Percentiles rank a stretch among this genome's conserved stretches.
Evolutionary conservation across 2,329 filamentous ascomycete species (phyloP).

Genomic region (Scedosporium minutisporum): DNA sequence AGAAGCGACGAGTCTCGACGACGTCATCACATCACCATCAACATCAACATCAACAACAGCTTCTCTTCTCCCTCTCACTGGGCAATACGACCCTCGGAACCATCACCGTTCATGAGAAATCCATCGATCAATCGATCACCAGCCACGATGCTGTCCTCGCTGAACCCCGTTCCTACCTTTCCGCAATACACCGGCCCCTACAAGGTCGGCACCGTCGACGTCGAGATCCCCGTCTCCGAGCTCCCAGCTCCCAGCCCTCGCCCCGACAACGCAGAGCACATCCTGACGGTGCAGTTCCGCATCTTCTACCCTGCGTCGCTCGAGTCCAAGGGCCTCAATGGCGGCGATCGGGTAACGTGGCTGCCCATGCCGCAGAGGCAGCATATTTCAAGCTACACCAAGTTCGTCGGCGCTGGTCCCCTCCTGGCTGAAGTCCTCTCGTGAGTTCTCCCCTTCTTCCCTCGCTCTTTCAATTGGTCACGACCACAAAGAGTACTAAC

Average conservation of each 20-base stretch:
- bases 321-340: constrained; percentile 22
- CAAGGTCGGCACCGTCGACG: constrained; percentile 68
- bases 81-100: not conserved
- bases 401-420: constrained; percentile 60
- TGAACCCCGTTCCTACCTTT: constrained; percentile 49
- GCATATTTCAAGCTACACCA: constrained; percentile 64
- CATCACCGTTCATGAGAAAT: not conserved
- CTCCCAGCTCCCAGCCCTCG: constrained; percentile 43
- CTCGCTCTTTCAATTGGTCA: not conserved
- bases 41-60: not conserved
- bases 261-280: constrained; percentile 38
- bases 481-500: not conserved
- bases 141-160: not conserved
- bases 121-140: not conserved
- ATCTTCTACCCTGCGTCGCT: constrained; percentile 67
- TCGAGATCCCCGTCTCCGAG: constrained; percentile 64
- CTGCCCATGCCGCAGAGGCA: constrained; percentile 67
- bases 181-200: constrained; percentile 68
- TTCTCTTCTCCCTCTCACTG: not conserved
- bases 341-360: constrained; percentile 59
- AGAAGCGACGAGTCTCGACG: not conserved
- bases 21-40: not conserved
- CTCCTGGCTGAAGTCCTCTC: constrained; percentile 50
- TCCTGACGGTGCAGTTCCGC: constrained; percentile 69
- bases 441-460: constrained; percentile 27